A percentile compares a stretch with the other conserved stretches of the same genome.
Conservation (phyloP, 768 basidiomycete genomes). For the Calocybe cyanea region DNA sequence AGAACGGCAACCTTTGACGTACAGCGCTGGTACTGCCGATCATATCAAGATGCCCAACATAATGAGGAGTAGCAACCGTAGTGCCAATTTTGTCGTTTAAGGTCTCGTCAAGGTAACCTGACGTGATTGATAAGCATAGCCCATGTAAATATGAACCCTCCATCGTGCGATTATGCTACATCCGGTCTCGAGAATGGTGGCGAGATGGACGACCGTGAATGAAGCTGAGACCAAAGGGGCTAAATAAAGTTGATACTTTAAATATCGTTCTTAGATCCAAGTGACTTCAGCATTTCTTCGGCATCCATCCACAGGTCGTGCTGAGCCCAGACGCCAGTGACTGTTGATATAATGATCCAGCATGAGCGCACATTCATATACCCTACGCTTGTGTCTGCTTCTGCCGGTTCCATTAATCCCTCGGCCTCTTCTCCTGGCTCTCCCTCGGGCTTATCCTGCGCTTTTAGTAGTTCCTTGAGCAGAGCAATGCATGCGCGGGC, state of each 20-base stretch:
- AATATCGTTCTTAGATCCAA: slow-evolving; percentile 8
- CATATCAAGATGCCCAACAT: too few species aligned
- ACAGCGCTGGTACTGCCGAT: too few species aligned
- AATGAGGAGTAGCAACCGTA: too few species aligned
- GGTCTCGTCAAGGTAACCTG: too few species aligned
- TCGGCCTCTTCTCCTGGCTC: slow-evolving; percentile 9
- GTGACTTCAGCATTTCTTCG: slow-evolving; percentile 40
- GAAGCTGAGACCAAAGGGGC: too few species aligned
- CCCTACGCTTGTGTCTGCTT: slow-evolving; percentile 7
- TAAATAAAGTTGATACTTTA: not conserved
- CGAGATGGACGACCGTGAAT: too few species aligned
- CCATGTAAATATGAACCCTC: too few species aligned
- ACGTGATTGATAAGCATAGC: too few species aligned
- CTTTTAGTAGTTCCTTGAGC: slow-evolving; percentile 32
- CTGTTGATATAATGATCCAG: slow-evolving; percentile 69
- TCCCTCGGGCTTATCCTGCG: slow-evolving; percentile 12
- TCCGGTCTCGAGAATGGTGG: too few species aligned
- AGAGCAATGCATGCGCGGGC: slow-evolving; percentile 65
- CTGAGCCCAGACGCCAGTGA: slow-evolving; percentile 74
- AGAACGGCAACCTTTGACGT: too few species aligned
- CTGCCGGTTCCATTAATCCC: slow-evolving; percentile 2
- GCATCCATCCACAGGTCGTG: slow-evolving; percentile 79
- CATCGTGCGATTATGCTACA: too few species aligned
- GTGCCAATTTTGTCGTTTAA: too few species aligned
- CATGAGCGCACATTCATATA: slow-evolving; percentile 46